Conservation (phyloP, 257 asterid species). For the Nicotiana benthamiana region DNA sequence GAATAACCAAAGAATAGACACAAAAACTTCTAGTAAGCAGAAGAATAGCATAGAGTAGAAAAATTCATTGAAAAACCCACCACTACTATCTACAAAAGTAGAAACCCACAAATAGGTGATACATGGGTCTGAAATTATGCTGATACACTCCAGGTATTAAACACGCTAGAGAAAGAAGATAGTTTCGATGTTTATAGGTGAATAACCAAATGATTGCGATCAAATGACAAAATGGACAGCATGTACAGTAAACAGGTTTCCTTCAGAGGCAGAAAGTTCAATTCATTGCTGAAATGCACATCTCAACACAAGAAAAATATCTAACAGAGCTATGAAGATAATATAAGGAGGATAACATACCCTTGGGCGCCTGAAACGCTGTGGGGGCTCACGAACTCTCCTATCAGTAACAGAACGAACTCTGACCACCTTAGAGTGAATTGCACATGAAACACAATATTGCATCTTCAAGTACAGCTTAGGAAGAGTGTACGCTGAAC, state of each 20-base stretch:
- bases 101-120: neutral
- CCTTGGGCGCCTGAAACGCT: conserved; percentile 80
- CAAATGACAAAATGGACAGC: neutral
- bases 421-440: conserved; percentile 61
- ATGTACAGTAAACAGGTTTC: neutral
- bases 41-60: neutral
- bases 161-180: neutral
- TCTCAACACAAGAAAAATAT: neutral
- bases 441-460: conserved; percentile 25
- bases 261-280: neutral
- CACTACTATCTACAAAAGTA: neutral
- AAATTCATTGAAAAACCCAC: neutral
- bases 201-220: neutral
- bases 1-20: neutral
- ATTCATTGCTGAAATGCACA: neutral
- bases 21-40: neutral
- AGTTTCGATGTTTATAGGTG: neutral
- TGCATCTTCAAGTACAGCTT: conserved; percentile 50
- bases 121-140: neutral
- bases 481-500: conserved; percentile 52
- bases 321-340: neutral
- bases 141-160: neutral
- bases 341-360: conserved; percentile 1
- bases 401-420: conserved; percentile 56
- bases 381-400: conserved; percentile 72